Conservation (phyloP, 306 rosid genomes). For the Vachellia pachyceras region DNA sequence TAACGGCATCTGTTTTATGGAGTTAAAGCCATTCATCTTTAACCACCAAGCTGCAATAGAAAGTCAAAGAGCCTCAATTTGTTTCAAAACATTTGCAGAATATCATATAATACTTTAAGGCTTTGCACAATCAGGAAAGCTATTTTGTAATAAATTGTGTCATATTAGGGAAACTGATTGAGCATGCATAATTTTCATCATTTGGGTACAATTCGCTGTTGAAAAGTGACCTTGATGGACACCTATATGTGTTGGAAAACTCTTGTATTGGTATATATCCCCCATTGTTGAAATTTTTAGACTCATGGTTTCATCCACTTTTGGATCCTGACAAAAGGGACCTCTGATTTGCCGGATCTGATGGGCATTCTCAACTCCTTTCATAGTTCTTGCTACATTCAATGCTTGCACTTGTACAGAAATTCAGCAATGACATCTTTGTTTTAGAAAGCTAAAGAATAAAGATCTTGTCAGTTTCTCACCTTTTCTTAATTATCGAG, state of each 20-base stretch:
- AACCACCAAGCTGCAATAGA: background rate
- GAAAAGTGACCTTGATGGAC: background rate
- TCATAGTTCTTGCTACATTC: background rate
- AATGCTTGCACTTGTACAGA: background rate
- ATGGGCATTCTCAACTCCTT: background rate
- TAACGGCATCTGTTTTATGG: conserved; percentile 4
- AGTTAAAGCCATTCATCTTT: conserved; percentile 16
- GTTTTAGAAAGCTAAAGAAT: background rate
- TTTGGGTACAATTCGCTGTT: background rate
- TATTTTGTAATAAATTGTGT: background rate
- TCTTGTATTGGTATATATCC: background rate
- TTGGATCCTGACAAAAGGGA: background rate
- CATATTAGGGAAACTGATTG: background rate
- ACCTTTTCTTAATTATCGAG: background rate
- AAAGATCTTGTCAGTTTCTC: background rate
- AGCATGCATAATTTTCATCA: background rate
- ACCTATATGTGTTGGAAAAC: background rate
- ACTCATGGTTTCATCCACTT: background rate
- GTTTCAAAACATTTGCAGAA: conserved; percentile 24
- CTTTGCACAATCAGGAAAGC: conserved; percentile 10
- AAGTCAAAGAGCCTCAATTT: background rate
- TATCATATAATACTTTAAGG: conserved; percentile 16
- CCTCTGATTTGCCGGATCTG: background rate
- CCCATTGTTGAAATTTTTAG: background rate
- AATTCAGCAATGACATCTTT: background rate